Evolutionary conservation across 2,329 filamentous ascomycete genomes (phyloP), one percentile per base, ranked within the genome.

Genomic region (Fusarium floridanum): DNA sequence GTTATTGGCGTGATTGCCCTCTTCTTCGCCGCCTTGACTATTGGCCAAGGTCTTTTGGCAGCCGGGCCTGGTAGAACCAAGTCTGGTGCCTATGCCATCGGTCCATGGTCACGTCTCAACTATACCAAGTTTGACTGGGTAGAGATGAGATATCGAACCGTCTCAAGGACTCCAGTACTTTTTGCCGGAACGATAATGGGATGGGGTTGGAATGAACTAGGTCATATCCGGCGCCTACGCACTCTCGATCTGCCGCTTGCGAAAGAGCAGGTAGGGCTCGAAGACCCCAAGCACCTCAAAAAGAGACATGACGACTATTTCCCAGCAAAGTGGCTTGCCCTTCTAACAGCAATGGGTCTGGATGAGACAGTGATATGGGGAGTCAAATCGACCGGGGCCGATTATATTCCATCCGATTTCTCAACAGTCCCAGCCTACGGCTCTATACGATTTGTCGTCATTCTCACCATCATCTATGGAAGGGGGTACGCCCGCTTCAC

Each of bases 1-100:
- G 36, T 63, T 29, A 70, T 72, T 24, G 67, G 70, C 32, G 20
- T 70, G 22, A 45, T 72, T 43, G 70, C 70, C 24, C 53, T 70
- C 60, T 41, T 56, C 20, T 64, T 72, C 3, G 67, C 70, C 3
- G 57, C 37, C 10, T n/a, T 72, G 45, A 50, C 67, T 9, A 70
- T 70, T 34, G 63, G 34, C 7, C 70, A 72, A 14, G 64, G 53
- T 4, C 32, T 72, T 8, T 48, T 72, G 2, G 62, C 69, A 6
- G 61, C 62, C 4, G 62, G 62, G 1, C 63, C 69, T 9, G 67
- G 64, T 6, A 39, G 59, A 4, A 45, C 27, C 10, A 61, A 45
- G 39, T 61, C 59, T 22, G 59, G 39, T 1, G 27, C 59, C 17
- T 61, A 61, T 24, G 59, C 59, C 7, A 61, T 61, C 9, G 59